Percentiles rank a stretch among this genome's conserved stretches.
Conservation (phyloP, 1,139 yeast genomes). For the Yamadazyma blattariae region DNA sequence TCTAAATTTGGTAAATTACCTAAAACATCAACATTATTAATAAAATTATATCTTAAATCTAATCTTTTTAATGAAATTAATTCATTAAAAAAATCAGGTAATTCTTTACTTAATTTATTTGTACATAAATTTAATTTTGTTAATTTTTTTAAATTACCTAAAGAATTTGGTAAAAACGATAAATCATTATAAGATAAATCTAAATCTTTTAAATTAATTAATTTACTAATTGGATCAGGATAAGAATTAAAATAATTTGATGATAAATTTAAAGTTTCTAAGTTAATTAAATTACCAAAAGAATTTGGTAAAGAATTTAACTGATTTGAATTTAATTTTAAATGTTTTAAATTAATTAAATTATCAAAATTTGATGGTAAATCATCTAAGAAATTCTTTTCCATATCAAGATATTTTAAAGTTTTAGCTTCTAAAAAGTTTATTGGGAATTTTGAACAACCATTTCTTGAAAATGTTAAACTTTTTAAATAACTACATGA, state of each 20-base stretch:
- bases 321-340: conserved; percentile 72
- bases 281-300: conserved; percentile 52
- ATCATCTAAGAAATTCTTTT: conserved; percentile 69
- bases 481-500: conserved; percentile 70
- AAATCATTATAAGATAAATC: conserved; percentile 84
- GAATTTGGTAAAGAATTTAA: conserved; percentile 62
- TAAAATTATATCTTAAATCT: conserved; percentile 74
- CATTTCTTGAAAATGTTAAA: conserved; percentile 68
- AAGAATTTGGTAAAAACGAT: conserved; percentile 55
- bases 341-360: conserved; percentile 50
- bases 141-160: conserved; percentile 56
- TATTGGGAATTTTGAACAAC: conserved; percentile 70
- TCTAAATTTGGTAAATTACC: conserved; percentile 67
- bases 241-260: conserved; percentile 72
- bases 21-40: conserved; percentile 62
- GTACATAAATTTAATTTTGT: conserved; percentile 74
- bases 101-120: conserved; percentile 56
- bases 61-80: conserved; percentile 64
- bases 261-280: conserved; percentile 68
- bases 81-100: conserved; percentile 54
- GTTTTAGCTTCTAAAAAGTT: conserved; percentile 69
- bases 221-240: conserved; percentile 67
- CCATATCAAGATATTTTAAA: conserved; percentile 70
- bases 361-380: conserved; percentile 59
- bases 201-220: conserved; percentile 60